Evolutionary conservation across 1,284 basidiomycete species (phyloP).

Genomic region (Cronartium quercuum): DNA sequence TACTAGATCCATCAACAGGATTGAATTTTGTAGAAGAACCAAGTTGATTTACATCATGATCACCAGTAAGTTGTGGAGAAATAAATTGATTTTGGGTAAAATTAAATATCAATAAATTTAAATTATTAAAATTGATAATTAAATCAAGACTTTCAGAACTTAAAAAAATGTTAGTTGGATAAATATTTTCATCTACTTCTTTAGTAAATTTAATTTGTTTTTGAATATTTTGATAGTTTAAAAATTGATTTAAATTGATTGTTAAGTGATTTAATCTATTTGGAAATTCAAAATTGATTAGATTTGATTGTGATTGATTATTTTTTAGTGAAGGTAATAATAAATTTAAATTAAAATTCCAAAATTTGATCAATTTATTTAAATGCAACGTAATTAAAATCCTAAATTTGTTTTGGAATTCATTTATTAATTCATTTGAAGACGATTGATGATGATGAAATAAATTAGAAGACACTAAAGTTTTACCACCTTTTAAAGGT

Average conservation of each 20-base stretch:
- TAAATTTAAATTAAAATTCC: slow-evolving; percentile 21
- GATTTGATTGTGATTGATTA: background rate
- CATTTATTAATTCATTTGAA: slow-evolving; percentile 11
- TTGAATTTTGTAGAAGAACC: too few species aligned
- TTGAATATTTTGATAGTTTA: background rate
- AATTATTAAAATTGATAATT: slow-evolving; percentile 13
- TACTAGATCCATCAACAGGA: too few species aligned
- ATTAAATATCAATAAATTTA: slow-evolving; percentile 1
- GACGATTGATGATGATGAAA: slow-evolving; percentile 3
- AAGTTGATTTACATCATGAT: too few species aligned
- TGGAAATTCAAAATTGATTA: slow-evolving; percentile 14
- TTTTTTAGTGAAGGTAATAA: background rate
- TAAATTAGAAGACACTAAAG: slow-evolving; percentile 8
- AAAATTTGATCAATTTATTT: slow-evolving; percentile 32
- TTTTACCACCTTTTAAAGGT: slow-evolving; percentile 22
- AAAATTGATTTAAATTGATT: slow-evolving; percentile 16
- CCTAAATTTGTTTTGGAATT: slow-evolving; percentile 11
- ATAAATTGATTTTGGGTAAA: slow-evolving; percentile 7
- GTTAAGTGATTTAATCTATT: slow-evolving; percentile 20
- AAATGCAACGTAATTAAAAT: slow-evolving; percentile 26
- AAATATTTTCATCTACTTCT: too few species aligned
- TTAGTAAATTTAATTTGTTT: too few species aligned
- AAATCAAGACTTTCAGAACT: slow-evolving; percentile 35
- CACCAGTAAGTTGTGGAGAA: too few species aligned
- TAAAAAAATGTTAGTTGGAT: too few species aligned